Base-by-base conservation (phyloP, 2,329 filamentous ascomycete genomes). In the Kalmusia sp. region DNA sequence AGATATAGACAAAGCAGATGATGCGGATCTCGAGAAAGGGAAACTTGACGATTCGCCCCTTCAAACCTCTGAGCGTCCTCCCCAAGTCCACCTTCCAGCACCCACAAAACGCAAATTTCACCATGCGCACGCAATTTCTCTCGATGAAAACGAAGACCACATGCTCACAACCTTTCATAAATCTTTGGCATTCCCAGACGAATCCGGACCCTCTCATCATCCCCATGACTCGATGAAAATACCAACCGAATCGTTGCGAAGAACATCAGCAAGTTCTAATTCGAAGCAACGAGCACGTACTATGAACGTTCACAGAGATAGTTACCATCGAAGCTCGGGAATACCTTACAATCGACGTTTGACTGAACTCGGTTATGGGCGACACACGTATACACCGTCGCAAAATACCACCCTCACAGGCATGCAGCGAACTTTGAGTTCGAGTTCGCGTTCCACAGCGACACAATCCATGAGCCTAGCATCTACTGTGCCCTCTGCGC, bases 171-270 rank as follows among this genome's bases (percentile, higher is more conserved):
- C 71, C 14, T 67, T 70, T 30, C 72, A 76, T 19, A 70, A 74
- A 15, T 77, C 76, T 21, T 77, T 65, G 67, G 76, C 75, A 1
- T 67, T 68, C 7, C 55, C 59, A 22, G 54, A 65, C 12, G 67
- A 69, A 15, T 67, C 70, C 31, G 61, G 66, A 31, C 69, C 69
- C 2, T 68, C 74, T 27, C 73, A 77, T 53, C 72, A 67, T 19
- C 75, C 76, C 6, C 71, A 75, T 48, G 73, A 77, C 44, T 78
- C 76, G 49, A 79, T 79, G 68, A 77, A 73, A 14, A 69, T 77
- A 12, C 69, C 76, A 4, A 73, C 75, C 14, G 73, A 76, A 47
- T 68, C 78, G 31, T 70, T 73, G 8, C 63, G 66, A 53, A 62
- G 71, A 30, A 55, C 64, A 2, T 77, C 76, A 1, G 68, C 68